These are phyloP conservation scores for Elaeis guineensis DNA, from an alignment of 176 grass and related monocot genomes.

Conservation along the genomic window DNA sequence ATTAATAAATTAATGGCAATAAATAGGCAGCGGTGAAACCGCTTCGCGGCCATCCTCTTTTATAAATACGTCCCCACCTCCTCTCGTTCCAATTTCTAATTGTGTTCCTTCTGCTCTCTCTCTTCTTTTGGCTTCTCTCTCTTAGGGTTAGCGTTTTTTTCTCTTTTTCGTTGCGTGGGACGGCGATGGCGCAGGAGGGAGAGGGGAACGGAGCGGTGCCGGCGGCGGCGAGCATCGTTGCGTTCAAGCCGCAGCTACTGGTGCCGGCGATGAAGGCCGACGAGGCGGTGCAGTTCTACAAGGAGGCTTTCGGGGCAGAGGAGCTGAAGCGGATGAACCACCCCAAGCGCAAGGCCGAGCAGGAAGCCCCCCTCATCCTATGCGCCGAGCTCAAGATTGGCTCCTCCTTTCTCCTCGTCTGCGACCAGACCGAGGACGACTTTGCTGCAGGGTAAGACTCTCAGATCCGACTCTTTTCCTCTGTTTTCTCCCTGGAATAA, in stretches of 20 bases:
- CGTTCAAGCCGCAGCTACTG: conserved; percentile 34
- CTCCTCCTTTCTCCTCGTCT: conserved; percentile 27
- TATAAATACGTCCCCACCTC: too few relatives aligned
- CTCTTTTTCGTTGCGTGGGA: too few relatives aligned
- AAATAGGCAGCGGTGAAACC: too few relatives aligned
- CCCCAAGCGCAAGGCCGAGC: conserved; percentile 55
- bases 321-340: conserved; percentile 29
- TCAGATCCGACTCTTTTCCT: not conserved
- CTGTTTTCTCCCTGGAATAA: not conserved
- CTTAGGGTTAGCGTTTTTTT: too few relatives aligned
- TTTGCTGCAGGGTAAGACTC: conserved; percentile 17
- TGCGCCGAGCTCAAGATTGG: conserved; percentile 55
- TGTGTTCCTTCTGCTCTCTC: too few relatives aligned
- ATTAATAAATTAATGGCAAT: too few relatives aligned
- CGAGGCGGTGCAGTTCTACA: conserved; percentile 58
- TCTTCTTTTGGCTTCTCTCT: too few relatives aligned
- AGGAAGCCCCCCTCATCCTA: conserved; percentile 36
- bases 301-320: conserved; percentile 52
- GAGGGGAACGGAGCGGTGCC: conserved; percentile 6
- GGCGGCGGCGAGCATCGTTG: conserved; percentile 3
- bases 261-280: conserved; percentile 37
- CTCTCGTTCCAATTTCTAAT: accelerated
- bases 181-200: conserved; percentile 8
- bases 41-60: too few relatives aligned
- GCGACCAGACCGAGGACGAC: conserved; percentile 27